These are phyloP conservation scores for Peronospora farinosa DNA, from an alignment of 352 stramenopile species.

Conservation along the genomic window DNA sequence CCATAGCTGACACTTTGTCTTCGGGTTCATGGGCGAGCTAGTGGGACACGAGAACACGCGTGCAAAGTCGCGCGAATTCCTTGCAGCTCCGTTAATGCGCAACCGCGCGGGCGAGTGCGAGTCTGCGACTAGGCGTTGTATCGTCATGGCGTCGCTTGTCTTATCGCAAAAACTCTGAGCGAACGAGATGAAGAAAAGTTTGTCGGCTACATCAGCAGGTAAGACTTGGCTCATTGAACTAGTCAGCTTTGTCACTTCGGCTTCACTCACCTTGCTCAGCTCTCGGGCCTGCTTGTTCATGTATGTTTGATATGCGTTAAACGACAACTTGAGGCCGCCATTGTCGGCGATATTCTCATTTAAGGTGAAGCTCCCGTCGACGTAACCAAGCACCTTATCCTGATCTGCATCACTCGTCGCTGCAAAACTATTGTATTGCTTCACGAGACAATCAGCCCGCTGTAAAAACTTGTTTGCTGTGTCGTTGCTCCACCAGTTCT, in stretches of 20 bases:
- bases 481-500: constrained; percentile 89
- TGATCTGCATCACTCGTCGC: constrained; percentile 37
- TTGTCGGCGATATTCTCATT: constrained; percentile 84
- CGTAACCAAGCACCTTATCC: constrained; percentile 42
- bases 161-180: constrained; percentile 67
- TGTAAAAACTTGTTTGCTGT: constrained; percentile 71
- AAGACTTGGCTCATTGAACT: constrained; percentile 16
- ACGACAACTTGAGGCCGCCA: constrained; percentile 69
- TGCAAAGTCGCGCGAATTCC: constrained; percentile 71
- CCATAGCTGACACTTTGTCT: constrained; percentile 70
- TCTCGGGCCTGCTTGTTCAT: constrained; percentile 17
- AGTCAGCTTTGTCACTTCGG: constrained; percentile 8
- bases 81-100: constrained; percentile 74
- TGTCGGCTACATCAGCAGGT: constrained; percentile 25
- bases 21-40: constrained; percentile 60
- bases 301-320: constrained; percentile 48
- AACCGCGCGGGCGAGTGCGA: constrained; percentile 50
- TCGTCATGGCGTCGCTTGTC: constrained; percentile 38
- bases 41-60: constrained; percentile 48
- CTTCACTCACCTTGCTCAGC: constrained; percentile 21
- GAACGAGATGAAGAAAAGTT: constrained; percentile 77
- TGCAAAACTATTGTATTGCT: constrained; percentile 52
- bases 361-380: constrained; percentile 76
- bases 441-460: constrained; percentile 55
- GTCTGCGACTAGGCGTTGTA: no score